Conservation (phyloP, 192 early-diverging fungal genomes). For the Coemansia sp. region DNA sequence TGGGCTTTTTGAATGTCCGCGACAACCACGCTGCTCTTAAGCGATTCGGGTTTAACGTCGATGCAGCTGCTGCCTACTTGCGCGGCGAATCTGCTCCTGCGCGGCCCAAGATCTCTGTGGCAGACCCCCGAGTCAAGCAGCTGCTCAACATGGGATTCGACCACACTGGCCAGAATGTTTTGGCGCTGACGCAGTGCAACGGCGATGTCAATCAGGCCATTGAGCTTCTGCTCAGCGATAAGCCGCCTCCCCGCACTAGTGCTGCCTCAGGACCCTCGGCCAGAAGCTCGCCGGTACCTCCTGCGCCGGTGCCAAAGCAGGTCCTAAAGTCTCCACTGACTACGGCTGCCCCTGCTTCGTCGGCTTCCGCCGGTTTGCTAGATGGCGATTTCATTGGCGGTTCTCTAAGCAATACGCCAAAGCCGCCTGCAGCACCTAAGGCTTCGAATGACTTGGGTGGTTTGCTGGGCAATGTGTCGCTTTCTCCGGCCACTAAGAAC, state of each 20-base stretch:
- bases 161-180: conserved; percentile 62
- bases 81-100: conserved; percentile 51
- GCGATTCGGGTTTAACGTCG: conserved; percentile 68
- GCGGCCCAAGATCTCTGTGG: conserved; percentile 8
- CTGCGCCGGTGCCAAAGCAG: conserved; percentile 13
- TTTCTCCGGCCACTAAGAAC: conserved; percentile 6
- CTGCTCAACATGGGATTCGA: conserved; percentile 75
- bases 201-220: conserved; percentile 78
- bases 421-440: conserved; percentile 3
- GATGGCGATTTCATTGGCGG: conserved; percentile 33
- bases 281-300: conserved; percentile 2
- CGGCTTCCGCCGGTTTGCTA: conserved; percentile 15
- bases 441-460: conserved; percentile 12
- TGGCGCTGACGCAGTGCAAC: conserved; percentile 66
- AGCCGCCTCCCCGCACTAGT: conserved; percentile 32
- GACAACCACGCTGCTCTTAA: conserved; percentile 67
- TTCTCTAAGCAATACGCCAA: not conserved
- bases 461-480: conserved; percentile 36
- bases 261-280: not conserved
- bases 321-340: not conserved
- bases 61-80: conserved; percentile 69
- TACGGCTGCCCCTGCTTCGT: not conserved
- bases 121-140: conserved; percentile 60
- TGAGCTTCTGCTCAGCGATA: conserved; percentile 52
- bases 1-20: conserved; percentile 83